phyloP scores from a whole-genome alignment of 495 filamentous ascomycete species.

The Pyronema domesticum region DNA sequence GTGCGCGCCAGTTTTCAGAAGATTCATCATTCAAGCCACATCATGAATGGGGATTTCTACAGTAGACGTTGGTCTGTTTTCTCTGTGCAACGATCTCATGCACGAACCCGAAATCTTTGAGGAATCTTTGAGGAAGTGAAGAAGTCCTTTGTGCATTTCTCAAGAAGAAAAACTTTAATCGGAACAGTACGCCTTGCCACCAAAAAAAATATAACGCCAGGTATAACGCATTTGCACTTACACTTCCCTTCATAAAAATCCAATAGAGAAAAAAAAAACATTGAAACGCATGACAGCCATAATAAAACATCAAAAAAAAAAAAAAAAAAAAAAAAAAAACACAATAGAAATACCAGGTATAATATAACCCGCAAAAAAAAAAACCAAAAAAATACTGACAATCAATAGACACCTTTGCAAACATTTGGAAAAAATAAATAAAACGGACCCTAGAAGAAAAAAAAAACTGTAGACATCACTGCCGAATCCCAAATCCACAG shows the following conservation, averaged over 20 bases:
- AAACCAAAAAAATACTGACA: not conserved
- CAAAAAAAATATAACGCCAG: not conserved
- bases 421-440: not conserved
- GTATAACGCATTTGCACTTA: not conserved
- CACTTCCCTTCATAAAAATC: not conserved
- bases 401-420: not conserved
- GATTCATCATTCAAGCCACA: too few relatives aligned
- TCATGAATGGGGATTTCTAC: too few relatives aligned
- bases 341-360: too few relatives aligned
- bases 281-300: not conserved
- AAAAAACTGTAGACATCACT: not conserved
- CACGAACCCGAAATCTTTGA: not conserved
- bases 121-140: not conserved
- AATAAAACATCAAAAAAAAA: slow-evolving; percentile 1
- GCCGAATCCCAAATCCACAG: not conserved
- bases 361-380: too few relatives aligned
- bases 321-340: not conserved
- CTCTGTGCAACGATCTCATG: not conserved
- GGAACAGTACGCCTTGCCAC: not conserved
- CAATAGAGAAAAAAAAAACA: not conserved
- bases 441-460: not conserved
- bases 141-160: not conserved
- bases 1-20: too few relatives aligned
- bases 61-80: too few relatives aligned
- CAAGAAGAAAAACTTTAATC: not conserved